Evolutionary conservation across 108 stramenopile species (phyloP), one percentile per base, ranked within the genome.

Genomic region (Ochromonas danica): DNA sequence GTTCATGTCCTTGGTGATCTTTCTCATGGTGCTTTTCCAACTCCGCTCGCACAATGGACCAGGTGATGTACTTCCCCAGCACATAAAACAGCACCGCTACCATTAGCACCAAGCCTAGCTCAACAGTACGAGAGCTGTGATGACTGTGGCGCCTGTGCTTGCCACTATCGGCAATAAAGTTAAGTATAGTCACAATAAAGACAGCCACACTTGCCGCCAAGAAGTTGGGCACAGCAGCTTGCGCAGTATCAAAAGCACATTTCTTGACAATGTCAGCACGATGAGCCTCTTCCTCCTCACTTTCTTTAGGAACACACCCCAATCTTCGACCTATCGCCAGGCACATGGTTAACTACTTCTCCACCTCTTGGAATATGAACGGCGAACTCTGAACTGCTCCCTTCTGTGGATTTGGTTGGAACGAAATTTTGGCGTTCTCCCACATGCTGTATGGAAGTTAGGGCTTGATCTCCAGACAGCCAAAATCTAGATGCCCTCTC

Each of bases 271-370:
- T 57, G 51, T 57, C 51, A 57, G 51, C 51, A 57, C 51, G 51
- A 57, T 57, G 51, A 57, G 51, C 51, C 51, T 57, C 51, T 57
- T 57, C 51, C 51, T 57, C 51, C 51, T 57, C 51, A 57, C 51
- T 57, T 57, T 57, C 51, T 57, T 57, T 57, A 57, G 51, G 51
- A 57, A 57, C 51, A 57, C 51, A 57, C 51, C 51, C 51, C 51
- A 57, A 57, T 57, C 51, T 57, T 57, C 51, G 51, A 57, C 51
- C 51, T 57, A 57, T 57, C 51, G 51, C 51, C 51, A 57, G 51
- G 51, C 51, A 57, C 51, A 57, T 57, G 51, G 51, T 57, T 57
- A 57, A 57, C 51, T 57, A 57, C 51, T 57, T 57, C 51, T 57
- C 51, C 51, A 57, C 51, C 51, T 57, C 51, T 57, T 57, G 51